phyloP scores from a whole-genome alignment of 202 grass and related monocot species.

The Thinopyrum obtusiflorum region DNA sequence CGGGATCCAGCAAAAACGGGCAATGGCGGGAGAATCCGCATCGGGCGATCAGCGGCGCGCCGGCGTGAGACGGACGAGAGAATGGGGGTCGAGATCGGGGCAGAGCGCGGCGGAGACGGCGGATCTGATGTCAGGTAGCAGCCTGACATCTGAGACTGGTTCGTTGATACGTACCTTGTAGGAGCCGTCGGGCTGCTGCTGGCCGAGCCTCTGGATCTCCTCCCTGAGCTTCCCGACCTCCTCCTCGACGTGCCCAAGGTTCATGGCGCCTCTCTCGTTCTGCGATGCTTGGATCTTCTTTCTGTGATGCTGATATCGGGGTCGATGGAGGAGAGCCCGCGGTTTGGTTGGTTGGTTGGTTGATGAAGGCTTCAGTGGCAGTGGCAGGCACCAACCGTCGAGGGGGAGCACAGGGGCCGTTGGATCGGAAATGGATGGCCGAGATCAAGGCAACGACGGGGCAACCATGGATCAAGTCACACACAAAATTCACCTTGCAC shows the following conservation, averaged over 20 bases:
- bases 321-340: background rate
- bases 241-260: conserved; percentile 69
- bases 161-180: conserved; percentile 48
- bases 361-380: background rate
- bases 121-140: too few species aligned
- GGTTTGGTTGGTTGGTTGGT: background rate
- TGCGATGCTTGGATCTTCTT: background rate
- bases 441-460: background rate
- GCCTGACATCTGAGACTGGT: too few species aligned
- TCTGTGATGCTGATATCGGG: background rate
- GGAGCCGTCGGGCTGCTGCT: conserved; percentile 73
- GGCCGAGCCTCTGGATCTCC: conserved; percentile 90
- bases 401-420: background rate
- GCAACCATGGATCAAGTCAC: background rate
- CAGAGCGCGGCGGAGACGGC: background rate
- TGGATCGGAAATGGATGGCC: background rate
- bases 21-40: background rate
- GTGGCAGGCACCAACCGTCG: conserved; percentile 10
- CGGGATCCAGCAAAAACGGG: background rate
- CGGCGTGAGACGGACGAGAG: too few species aligned
- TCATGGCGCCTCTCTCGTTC: conserved; percentile 49
- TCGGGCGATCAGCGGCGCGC: background rate
- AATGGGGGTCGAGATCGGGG: too few species aligned
- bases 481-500: too few species aligned
- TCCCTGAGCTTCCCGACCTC: conserved; percentile 85